Evolutionary conservation across 805 yeast species (phyloP).

Genomic region (Metschnikowia chrysomelidarum): DNA sequence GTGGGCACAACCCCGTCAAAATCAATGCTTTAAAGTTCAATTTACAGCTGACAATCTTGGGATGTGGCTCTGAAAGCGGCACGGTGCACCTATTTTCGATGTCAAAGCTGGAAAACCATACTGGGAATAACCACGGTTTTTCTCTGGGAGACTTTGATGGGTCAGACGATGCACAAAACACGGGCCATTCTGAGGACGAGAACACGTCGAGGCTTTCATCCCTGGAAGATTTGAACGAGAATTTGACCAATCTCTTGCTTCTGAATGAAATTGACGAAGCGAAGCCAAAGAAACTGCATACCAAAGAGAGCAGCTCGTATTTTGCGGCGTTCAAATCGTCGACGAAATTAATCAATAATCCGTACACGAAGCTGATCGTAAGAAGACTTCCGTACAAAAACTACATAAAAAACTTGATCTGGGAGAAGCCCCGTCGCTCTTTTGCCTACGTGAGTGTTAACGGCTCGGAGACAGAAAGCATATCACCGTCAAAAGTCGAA

Average conservation of each 20-base stretch:
- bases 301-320: constrained; percentile 15
- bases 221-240: constrained; percentile 43
- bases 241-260: constrained; percentile 37
- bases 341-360: constrained; percentile 31
- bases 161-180: constrained; percentile 6
- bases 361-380: constrained; percentile 36
- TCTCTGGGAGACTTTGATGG: constrained; percentile 12
- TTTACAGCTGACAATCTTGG: constrained; percentile 31
- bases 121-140: not conserved
- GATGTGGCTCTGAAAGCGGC: constrained; percentile 40
- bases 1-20: constrained; percentile 40
- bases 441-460: constrained; percentile 42
- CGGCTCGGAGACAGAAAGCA: constrained; percentile 16
- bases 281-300: constrained; percentile 3
- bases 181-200: constrained; percentile 22
- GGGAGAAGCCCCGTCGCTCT: constrained; percentile 43
- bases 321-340: constrained; percentile 25
- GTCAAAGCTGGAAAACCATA: constrained; percentile 2
- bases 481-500: constrained; percentile 25
- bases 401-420: constrained; percentile 39
- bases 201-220: constrained; percentile 24
- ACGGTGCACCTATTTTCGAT: constrained; percentile 42
- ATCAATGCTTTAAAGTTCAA: constrained; percentile 37
- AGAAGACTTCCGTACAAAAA: constrained; percentile 41
- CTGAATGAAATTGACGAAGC: constrained; percentile 18